These are phyloP conservation scores for Macrophomina pseudophaseolina DNA, from an alignment of 2,329 filamentous ascomycete species.

Conservation along the genomic window DNA sequence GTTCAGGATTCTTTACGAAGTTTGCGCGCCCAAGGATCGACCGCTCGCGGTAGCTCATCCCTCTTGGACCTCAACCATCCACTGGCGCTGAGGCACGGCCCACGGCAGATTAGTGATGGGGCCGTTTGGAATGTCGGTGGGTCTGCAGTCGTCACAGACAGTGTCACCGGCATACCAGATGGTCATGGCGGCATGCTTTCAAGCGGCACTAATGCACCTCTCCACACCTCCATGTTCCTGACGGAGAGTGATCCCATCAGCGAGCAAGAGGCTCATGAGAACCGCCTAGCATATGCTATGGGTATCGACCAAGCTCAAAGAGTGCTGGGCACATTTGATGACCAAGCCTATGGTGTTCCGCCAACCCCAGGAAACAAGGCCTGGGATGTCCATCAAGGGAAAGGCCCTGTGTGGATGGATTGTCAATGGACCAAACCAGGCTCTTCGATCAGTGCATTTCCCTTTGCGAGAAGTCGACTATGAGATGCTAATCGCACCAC, in stretches of 20 bases:
- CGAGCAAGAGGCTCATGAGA: slow-evolving; percentile 71
- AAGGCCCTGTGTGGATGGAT: slow-evolving; percentile 46
- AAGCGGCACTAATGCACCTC: slow-evolving; percentile 74
- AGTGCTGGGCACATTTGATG: slow-evolving; percentile 57
- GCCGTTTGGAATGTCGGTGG: slow-evolving; percentile 80
- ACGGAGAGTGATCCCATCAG: slow-evolving; percentile 59
- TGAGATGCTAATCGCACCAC: slow-evolving; percentile 29
- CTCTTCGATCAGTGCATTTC: slow-evolving; percentile 34
- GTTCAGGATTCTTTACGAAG: slow-evolving; percentile 40
- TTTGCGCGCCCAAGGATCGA: slow-evolving; percentile 29
- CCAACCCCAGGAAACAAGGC: background rate
- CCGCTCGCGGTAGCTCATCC: background rate
- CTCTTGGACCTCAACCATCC: background rate
- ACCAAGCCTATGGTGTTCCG: background rate
- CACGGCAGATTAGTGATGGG: slow-evolving; percentile 64
- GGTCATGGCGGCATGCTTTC: slow-evolving; percentile 69
- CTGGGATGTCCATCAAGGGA: background rate
- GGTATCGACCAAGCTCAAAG: slow-evolving; percentile 73
- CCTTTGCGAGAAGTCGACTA: background rate
- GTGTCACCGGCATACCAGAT: slow-evolving; percentile 59
- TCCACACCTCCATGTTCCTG: slow-evolving; percentile 63
- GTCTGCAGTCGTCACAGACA: slow-evolving; percentile 61
- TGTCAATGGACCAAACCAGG: slow-evolving; percentile 47
- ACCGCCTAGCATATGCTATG: slow-evolving; percentile 78
- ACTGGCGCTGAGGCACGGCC: slow-evolving; percentile 11